These are phyloP conservation scores for Staphylotrichum tortipilum DNA, from an alignment of 495 filamentous ascomycete genomes.

Conservation along the genomic window DNA sequence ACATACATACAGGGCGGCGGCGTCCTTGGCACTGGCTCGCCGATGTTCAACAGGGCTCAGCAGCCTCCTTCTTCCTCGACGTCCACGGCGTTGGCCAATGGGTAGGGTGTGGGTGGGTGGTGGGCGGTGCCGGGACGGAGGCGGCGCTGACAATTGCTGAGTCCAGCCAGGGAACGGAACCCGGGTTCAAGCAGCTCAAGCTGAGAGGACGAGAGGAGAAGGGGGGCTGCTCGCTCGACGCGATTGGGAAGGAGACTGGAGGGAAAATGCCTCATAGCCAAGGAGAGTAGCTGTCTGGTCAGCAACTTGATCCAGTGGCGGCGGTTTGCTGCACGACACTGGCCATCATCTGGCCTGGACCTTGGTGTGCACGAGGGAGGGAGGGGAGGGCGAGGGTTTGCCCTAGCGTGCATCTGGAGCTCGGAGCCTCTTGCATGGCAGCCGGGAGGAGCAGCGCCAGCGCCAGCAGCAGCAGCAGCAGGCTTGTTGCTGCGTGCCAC, in stretches of 20 bases:
- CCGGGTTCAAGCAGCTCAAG: background rate
- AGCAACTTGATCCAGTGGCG: background rate
- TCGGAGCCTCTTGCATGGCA: background rate
- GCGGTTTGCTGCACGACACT: constrained; percentile 11
- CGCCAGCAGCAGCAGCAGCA: background rate
- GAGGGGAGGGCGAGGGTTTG: no score
- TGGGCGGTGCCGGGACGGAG: background rate
- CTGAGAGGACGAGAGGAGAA: background rate
- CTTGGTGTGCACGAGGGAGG: background rate
- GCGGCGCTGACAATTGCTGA: constrained; percentile 9
- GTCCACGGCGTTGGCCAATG: constrained; percentile 1
- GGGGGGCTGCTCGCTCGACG: background rate
- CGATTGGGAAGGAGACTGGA: background rate
- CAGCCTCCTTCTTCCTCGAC: no score
- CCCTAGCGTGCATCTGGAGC: background rate
- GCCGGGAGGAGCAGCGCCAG: no score
- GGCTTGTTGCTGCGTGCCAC: background rate
- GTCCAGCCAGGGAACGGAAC: background rate
- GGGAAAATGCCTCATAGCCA: constrained; percentile 17
- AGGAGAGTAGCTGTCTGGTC: no score
- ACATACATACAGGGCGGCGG: no score
- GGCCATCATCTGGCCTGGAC: constrained; percentile 6
- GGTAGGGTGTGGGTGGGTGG: no score
- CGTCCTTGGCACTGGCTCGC: constrained; percentile 1
- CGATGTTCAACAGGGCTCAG: no score